phyloP scores from a whole-genome alignment of 1,139 yeast genomes.

The Meyerozyma athensensis region DNA sequence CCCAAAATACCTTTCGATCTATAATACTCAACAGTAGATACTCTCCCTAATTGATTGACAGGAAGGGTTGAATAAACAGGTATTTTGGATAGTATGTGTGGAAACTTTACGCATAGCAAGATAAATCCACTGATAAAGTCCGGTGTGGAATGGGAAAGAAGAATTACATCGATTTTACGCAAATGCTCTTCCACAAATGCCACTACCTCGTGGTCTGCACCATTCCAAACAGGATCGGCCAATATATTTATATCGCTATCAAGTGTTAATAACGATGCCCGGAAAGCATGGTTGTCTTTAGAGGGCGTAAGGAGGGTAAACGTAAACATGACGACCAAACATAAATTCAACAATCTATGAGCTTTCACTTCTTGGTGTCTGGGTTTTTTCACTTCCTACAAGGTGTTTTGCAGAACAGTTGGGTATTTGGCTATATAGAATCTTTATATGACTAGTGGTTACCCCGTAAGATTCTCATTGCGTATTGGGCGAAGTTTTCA shows the following conservation, averaged over 20 bases:
- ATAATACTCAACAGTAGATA: constrained; percentile 78
- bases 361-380: background rate
- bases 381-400: background rate
- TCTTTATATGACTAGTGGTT: constrained; percentile 22
- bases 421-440: background rate
- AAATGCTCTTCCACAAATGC: constrained; percentile 41
- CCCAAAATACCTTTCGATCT: constrained; percentile 71
- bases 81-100: constrained; percentile 55
- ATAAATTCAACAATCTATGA: background rate
- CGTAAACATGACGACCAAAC: constrained; percentile 31
- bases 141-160: constrained; percentile 82
- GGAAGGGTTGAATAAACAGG: constrained; percentile 89
- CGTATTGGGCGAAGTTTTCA: constrained; percentile 48
- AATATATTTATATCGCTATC: constrained; percentile 48
- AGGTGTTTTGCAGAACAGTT: background rate
- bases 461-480: constrained; percentile 31
- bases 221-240: constrained; percentile 76
- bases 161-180: constrained; percentile 57
- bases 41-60: constrained; percentile 78
- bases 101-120: constrained; percentile 56
- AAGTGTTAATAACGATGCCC: constrained; percentile 40
- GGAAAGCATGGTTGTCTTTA: constrained; percentile 27
- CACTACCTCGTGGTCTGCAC: constrained; percentile 33
- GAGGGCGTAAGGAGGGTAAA: constrained; percentile 35
- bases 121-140: constrained; percentile 81